These are phyloP conservation scores for Globisporangium ultimum DNA, from an alignment of 352 stramenopile genomes.

Conservation along the genomic window DNA sequence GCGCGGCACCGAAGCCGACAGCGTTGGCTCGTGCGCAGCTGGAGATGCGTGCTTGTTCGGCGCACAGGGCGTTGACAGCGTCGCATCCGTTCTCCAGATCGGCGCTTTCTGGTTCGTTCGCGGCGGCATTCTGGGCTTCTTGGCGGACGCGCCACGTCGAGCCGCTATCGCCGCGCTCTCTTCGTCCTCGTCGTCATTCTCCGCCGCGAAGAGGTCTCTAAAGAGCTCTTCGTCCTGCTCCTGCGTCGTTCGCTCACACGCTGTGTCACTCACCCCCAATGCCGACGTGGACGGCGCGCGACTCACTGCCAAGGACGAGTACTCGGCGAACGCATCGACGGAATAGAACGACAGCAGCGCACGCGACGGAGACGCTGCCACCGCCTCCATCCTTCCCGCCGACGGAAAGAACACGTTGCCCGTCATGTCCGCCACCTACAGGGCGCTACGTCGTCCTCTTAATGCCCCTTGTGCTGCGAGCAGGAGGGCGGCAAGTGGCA, in stretches of 20 bases:
- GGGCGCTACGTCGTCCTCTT: not conserved
- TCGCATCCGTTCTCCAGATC: not conserved
- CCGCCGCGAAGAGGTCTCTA: conserved; percentile 48
- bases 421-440: conserved; percentile 2
- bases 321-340: conserved; percentile 57
- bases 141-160: not conserved
- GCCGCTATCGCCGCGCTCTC: not conserved
- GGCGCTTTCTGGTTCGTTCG: not conserved
- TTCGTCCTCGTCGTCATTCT: conserved; percentile 18
- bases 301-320: conserved; percentile 32
- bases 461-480: not conserved
- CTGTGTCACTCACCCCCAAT: conserved; percentile 1
- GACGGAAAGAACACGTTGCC: conserved; percentile 16
- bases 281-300: conserved; percentile 24
- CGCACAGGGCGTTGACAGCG: not conserved
- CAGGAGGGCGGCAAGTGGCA: not conserved
- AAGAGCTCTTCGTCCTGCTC: conserved; percentile 69
- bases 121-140: not conserved
- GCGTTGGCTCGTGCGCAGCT: conserved; percentile 7
- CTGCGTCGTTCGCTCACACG: conserved; percentile 13
- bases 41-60: not conserved
- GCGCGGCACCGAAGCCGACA: conserved; percentile 25
- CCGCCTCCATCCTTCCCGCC: not conserved
- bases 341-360: conserved; percentile 25
- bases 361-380: not conserved